Conservation (phyloP, 257 asterid species). For the Agastache rugosa region DNA sequence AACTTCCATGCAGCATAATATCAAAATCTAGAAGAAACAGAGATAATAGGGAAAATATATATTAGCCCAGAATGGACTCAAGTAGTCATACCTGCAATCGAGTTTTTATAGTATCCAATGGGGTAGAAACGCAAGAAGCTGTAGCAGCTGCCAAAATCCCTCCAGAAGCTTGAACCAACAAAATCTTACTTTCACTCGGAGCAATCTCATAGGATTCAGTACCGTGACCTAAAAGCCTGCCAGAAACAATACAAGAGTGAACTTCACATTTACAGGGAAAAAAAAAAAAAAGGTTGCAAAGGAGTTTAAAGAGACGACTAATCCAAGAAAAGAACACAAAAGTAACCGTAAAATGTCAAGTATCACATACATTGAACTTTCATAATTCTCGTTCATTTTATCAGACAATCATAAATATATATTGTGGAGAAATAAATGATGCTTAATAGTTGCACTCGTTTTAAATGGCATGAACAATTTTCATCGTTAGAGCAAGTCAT, state of each 20-base stretch:
- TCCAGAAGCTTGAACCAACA: constrained; percentile 91
- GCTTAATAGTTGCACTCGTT: too few species aligned
- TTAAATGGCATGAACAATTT: too few species aligned
- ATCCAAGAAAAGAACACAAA: constrained; percentile 25
- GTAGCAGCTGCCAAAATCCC: constrained; percentile 86
- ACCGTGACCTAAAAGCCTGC: constrained; percentile 66
- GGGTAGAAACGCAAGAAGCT: constrained; percentile 85
- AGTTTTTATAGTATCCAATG: constrained; percentile 91
- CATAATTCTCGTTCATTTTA: constrained; percentile 1
- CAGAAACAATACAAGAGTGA: constrained; percentile 25
- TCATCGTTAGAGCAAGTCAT: too few species aligned
- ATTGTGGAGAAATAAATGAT: not conserved
- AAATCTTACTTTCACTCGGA: constrained; percentile 61
- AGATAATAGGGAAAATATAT: too few species aligned
- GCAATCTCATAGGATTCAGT: constrained; percentile 32
- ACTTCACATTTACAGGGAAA: not conserved
- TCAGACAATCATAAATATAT: constrained; percentile 12
- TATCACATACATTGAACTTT: not conserved
- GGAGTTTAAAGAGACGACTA: not conserved
- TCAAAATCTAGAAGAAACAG: too few species aligned
- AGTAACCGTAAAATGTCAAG: not conserved
- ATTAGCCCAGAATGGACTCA: not conserved
- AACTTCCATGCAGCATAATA: not conserved
- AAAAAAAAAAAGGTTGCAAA: not conserved
- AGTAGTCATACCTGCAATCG: constrained; percentile 69